Percentiles rank a stretch among this genome's conserved stretches.
These are phyloP conservation scores for Chondrus crispus DNA, from an alignment of 23 red algal species.

Conservation along the genomic window DNA sequence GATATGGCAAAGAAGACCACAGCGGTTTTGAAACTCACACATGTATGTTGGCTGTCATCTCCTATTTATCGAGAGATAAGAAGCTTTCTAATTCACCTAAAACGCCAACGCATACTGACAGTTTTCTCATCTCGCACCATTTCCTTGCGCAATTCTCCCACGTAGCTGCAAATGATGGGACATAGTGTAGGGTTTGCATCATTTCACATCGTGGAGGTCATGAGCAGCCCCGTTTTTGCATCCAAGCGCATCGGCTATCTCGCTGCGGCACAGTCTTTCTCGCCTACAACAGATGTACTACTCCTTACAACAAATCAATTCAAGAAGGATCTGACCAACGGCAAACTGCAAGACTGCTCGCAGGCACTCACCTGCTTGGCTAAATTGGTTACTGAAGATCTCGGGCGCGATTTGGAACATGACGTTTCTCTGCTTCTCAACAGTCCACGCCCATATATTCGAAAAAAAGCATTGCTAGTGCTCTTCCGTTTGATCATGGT, in stretches of 20 bases:
- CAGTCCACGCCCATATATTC: slow-evolving; percentile 84
- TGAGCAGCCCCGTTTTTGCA: slow-evolving; percentile 75
- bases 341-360: slow-evolving; percentile 73
- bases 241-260: slow-evolving; percentile 94
- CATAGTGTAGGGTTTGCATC: slow-evolving; percentile 55
- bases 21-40: slow-evolving; percentile 88
- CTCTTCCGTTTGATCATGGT: slow-evolving; percentile 68
- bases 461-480: slow-evolving; percentile 92
- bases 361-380: slow-evolving; percentile 80
- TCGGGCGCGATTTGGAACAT: slow-evolving; percentile 71
- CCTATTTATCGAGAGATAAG: too few species aligned
- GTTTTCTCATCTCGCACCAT: too few species aligned
- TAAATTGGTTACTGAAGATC: slow-evolving; percentile 73
- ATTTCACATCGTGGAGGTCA: slow-evolving; percentile 86
- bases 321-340: slow-evolving; percentile 90
- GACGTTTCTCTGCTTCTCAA: slow-evolving; percentile 82
- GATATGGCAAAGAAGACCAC: slow-evolving; percentile 76
- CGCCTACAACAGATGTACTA: slow-evolving; percentile 76
- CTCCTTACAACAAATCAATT: slow-evolving; percentile 93
- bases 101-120: too few species aligned
- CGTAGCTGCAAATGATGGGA: slow-evolving; percentile 86
- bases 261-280: slow-evolving; percentile 82
- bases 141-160: too few species aligned
- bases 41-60: slow-evolving; percentile 79
- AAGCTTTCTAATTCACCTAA: too few species aligned